A percentile compares a stretch with the other conserved stretches of the same genome.
Evolutionary conservation across 306 rosid genomes (phyloP).

Genomic region (Citrullus mucosospermus): DNA sequence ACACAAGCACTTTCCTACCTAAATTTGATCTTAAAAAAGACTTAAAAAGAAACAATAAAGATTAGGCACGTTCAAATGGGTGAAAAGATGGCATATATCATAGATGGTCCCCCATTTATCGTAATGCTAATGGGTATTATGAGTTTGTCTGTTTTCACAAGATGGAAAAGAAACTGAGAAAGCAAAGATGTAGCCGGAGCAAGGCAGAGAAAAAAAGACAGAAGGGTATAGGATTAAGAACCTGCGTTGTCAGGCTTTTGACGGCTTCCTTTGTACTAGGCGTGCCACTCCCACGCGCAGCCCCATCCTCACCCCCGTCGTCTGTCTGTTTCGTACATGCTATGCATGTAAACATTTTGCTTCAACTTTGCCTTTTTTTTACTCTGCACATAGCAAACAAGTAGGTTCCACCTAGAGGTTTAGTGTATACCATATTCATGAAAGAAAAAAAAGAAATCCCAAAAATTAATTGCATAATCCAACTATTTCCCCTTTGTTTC

Average conservation of each 20-base stretch:
- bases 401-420: conserved; percentile 6
- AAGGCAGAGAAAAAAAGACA: conserved; percentile 2
- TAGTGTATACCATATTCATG: background rate
- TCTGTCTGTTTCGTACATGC: conserved; percentile 66
- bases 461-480: background rate
- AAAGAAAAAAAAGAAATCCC: background rate
- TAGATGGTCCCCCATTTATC: conserved; percentile 44
- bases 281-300: conserved; percentile 75
- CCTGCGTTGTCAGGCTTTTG: conserved; percentile 93
- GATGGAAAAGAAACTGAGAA: conserved; percentile 40
- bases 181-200: conserved; percentile 31
- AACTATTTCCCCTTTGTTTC: background rate
- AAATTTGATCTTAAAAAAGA: background rate
- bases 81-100: conserved; percentile 25
- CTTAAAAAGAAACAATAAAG: background rate
- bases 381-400: conserved; percentile 23
- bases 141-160: conserved; percentile 8
- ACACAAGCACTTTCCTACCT: background rate
- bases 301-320: conserved; percentile 35
- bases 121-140: conserved; percentile 1
- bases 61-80: background rate
- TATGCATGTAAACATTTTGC: conserved; percentile 86
- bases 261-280: conserved; percentile 92
- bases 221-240: conserved; percentile 22
- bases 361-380: background rate